Conservation (phyloP, 108 stramenopile species). For the Cyclotella cryptica region DNA sequence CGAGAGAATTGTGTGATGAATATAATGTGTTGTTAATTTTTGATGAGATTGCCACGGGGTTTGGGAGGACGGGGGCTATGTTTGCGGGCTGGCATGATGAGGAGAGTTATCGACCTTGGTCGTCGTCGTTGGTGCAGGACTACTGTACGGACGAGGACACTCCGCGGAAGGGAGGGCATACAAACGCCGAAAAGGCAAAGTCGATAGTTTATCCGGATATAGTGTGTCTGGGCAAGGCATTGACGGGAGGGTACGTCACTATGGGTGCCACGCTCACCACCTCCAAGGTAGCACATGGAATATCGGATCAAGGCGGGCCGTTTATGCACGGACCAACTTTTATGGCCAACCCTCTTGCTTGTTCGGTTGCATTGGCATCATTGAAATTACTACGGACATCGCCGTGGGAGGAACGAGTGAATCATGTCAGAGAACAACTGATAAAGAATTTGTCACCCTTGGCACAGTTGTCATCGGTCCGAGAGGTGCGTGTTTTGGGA, state of each 20-base stretch:
- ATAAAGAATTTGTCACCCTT: conserved; percentile 58
- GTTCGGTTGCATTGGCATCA: conserved; percentile 75
- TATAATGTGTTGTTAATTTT: conserved; percentile 83
- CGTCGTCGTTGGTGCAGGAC: conserved; percentile 44
- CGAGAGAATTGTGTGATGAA: conserved; percentile 75
- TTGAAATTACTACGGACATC: conserved; percentile 60
- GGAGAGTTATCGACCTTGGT: conserved; percentile 46
- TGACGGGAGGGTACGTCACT: conserved; percentile 87
- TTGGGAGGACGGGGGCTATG: conserved; percentile 87
- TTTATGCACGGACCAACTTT: conserved; percentile 90
- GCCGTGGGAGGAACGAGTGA: conserved; percentile 61
- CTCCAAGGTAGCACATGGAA: conserved; percentile 66
- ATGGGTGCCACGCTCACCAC: conserved; percentile 81
- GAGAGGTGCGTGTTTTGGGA: conserved; percentile 85
- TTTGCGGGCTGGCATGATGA: conserved; percentile 79
- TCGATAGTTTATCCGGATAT: conserved; percentile 74
- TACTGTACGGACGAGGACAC: not conserved
- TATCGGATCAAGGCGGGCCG: conserved; percentile 61
- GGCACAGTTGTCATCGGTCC: conserved; percentile 61
- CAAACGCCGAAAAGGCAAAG: not conserved
- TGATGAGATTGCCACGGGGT: conserved; percentile 93
- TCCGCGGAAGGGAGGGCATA: not conserved
- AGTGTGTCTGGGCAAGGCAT: conserved; percentile 85
- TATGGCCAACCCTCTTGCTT: conserved; percentile 87
- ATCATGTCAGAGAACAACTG: conserved; percentile 61